Conservation (phyloP, 2,329 filamentous ascomycete species). For the Claviceps fusiformis region DNA sequence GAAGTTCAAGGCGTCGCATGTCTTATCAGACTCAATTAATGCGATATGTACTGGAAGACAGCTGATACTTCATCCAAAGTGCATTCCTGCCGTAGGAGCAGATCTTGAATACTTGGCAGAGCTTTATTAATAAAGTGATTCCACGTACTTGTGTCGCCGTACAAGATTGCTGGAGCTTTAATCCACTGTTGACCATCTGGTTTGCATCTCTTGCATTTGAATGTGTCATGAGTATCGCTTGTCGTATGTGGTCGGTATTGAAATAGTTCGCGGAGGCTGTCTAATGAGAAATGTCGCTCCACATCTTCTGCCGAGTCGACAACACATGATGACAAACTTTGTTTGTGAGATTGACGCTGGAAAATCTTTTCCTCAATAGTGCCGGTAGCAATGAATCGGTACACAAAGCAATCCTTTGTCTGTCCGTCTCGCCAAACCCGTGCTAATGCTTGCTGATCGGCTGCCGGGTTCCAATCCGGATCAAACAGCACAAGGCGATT, state of each 20-base stretch:
- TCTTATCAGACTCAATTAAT: constrained; percentile 22
- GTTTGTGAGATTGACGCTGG: constrained; percentile 95
- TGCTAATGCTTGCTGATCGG: constrained; percentile 91
- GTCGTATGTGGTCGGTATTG: constrained; percentile 75
- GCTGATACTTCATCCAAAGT: constrained; percentile 71
- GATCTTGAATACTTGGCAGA: constrained; percentile 74
- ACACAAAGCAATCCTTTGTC: constrained; percentile 98
- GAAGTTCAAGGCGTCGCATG: background rate
- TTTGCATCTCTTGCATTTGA: constrained; percentile 93
- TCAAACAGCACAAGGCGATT: constrained; percentile 94
- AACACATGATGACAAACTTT: constrained; percentile 88
- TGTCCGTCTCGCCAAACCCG: constrained; percentile 98
- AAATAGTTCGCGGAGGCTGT: constrained; percentile 84
- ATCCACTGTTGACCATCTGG: constrained; percentile 75
- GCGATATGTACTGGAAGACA: constrained; percentile 97
- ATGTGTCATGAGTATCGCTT: constrained; percentile 94
- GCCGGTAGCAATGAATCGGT: constrained; percentile 96
- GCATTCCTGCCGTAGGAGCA: constrained; percentile 76
- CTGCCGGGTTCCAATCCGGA: constrained; percentile 94
- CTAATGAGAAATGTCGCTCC: constrained; percentile 87
- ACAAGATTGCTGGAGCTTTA: constrained; percentile 89
- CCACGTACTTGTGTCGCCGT: constrained; percentile 98
- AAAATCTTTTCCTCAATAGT: constrained; percentile 99
- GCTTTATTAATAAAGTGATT: constrained; percentile 86
- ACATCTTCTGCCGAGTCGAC: constrained; percentile 96